These are phyloP conservation scores for Lonicera japonica DNA, from an alignment of 129 eudicot species.

Conservation along the genomic window DNA sequence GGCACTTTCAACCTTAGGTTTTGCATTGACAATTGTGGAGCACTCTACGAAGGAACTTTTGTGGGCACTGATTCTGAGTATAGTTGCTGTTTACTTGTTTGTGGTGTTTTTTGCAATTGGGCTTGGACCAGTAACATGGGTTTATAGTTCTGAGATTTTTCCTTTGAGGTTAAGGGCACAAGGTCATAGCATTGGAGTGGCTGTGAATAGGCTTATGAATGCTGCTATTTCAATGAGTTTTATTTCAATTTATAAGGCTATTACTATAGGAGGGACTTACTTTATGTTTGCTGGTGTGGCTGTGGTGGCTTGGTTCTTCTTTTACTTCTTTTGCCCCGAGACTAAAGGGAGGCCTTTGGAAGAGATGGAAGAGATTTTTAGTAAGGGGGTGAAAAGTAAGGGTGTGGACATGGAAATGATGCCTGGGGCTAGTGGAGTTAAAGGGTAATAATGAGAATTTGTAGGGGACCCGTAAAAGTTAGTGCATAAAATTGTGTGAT, in stretches of 20 bases:
- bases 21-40: slow-evolving; percentile 51
- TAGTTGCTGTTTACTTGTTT: slow-evolving; percentile 33
- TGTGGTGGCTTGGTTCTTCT: slow-evolving; percentile 63
- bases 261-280: slow-evolving; percentile 76
- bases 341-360: slow-evolving; percentile 72
- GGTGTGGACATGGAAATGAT: slow-evolving; percentile 24
- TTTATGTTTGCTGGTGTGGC: slow-evolving; percentile 67
- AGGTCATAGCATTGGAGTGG: slow-evolving; percentile 74
- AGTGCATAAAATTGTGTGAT: no score
- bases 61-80: slow-evolving; percentile 62
- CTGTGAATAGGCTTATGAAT: slow-evolving; percentile 70
- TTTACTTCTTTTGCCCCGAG: slow-evolving; percentile 76
- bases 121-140: slow-evolving; percentile 75
- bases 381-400: slow-evolving; percentile 17
- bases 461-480: no score
- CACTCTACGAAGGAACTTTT: slow-evolving; percentile 19
- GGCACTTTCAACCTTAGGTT: slow-evolving; percentile 43
- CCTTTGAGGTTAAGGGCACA: slow-evolving; percentile 68
- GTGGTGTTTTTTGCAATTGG: slow-evolving; percentile 65
- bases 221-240: slow-evolving; percentile 75
- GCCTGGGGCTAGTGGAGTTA: slow-evolving; percentile 7
- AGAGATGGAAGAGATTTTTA: slow-evolving; percentile 62
- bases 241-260: slow-evolving; percentile 44
- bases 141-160: slow-evolving; percentile 73
- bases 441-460: no score